A percentile compares a stretch with the other conserved stretches of the same genome.
These are phyloP conservation scores for Parietaria judaica DNA, from an alignment of 306 rosid species.

Conservation along the genomic window DNA sequence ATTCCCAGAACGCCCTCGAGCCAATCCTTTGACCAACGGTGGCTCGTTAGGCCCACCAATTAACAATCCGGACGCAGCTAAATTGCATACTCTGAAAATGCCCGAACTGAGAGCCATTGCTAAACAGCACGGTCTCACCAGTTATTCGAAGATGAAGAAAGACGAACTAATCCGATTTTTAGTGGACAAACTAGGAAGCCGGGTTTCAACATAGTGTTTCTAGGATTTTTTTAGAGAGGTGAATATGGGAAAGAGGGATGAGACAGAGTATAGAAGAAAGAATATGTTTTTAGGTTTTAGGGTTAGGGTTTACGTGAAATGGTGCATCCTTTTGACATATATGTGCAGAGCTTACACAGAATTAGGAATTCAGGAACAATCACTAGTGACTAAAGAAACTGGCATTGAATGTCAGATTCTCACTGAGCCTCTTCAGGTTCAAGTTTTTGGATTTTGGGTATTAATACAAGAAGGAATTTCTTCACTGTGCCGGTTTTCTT, in stretches of 20 bases:
- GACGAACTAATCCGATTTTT: slow-evolving; percentile 21
- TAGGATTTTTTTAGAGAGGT: background rate
- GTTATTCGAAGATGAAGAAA: slow-evolving; percentile 25
- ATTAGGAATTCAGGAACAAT: background rate
- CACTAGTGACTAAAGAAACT: background rate
- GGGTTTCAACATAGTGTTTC: slow-evolving; percentile 11
- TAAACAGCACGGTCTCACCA: slow-evolving; percentile 17
- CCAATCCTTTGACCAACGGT: slow-evolving; percentile 12
- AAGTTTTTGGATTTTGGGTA: background rate
- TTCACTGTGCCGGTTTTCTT: too few relatives aligned
- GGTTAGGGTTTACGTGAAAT: slow-evolving; percentile 5
- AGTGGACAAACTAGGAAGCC: slow-evolving; percentile 3
- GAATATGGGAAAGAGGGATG: background rate
- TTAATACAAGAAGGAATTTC: background rate
- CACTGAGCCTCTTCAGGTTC: slow-evolving; percentile 5
- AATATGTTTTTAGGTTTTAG: background rate
- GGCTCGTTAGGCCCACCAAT: background rate
- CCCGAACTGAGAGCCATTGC: slow-evolving; percentile 30
- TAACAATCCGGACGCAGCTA: slow-evolving; percentile 6
- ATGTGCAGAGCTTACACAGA: slow-evolving; percentile 2
- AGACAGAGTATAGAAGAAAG: slow-evolving; percentile 8
- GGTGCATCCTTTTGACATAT: background rate
- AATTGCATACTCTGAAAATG: slow-evolving; percentile 17
- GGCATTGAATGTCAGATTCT: background rate
- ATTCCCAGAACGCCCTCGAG: slow-evolving; percentile 10